These are phyloP conservation scores for Pythium monospermum DNA, from an alignment of 352 stramenopile species.

Conservation along the genomic window DNA sequence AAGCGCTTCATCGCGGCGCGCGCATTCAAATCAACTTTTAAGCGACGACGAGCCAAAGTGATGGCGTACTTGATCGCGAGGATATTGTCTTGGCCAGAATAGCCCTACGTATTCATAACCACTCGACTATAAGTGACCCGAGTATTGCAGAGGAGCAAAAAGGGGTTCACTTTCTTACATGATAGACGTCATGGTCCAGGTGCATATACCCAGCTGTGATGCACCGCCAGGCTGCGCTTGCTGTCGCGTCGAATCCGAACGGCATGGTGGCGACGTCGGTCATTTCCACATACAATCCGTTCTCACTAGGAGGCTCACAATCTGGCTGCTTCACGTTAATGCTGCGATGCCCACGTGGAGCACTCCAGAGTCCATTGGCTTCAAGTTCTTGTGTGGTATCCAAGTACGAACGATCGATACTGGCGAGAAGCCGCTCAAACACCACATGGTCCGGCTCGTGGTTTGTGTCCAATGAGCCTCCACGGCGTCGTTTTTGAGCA, in stretches of 20 bases:
- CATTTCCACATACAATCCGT: constrained; percentile 21
- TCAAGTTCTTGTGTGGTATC: constrained; percentile 28
- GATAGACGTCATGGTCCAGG: constrained; percentile 25
- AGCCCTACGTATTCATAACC: too few relatives aligned
- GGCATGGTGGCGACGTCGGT: constrained; percentile 19
- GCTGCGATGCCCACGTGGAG: constrained; percentile 3
- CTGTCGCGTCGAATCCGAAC: constrained; percentile 17
- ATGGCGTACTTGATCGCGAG: constrained; percentile 29
- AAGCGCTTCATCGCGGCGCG: constrained; percentile 29
- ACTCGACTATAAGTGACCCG: too few relatives aligned
- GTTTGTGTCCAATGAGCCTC: background rate
- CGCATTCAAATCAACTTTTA: constrained; percentile 22
- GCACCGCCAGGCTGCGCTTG: constrained; percentile 19
- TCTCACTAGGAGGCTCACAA: background rate
- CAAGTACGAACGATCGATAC: constrained; percentile 23
- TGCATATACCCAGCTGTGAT: constrained; percentile 32
- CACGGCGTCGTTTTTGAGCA: too few relatives aligned
- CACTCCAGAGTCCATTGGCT: constrained; percentile 29
- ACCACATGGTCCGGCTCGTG: constrained; percentile 1
- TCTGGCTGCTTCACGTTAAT: background rate
- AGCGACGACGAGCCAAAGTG: constrained; percentile 18
- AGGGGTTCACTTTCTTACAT: constrained; percentile 8
- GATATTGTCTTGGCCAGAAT: constrained; percentile 10
- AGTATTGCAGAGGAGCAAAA: too few relatives aligned
- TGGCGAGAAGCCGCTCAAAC: constrained; percentile 25